Conservation (phyloP, 2,329 filamentous ascomycete species). For the Aspergillus fischeri region DNA sequence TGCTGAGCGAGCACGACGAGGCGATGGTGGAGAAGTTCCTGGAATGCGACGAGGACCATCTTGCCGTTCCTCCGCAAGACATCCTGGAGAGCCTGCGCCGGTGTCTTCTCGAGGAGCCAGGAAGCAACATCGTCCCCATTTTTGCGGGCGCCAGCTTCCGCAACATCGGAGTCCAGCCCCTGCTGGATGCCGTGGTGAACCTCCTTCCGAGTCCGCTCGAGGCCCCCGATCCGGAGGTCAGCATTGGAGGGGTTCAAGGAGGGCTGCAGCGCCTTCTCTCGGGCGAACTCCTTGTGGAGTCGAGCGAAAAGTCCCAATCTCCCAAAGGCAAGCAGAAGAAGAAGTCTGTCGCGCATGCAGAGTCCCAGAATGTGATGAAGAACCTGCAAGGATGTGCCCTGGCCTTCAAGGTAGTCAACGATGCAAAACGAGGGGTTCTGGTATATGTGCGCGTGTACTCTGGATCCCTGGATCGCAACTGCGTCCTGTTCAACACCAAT, state of each 20-base stretch:
- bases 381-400: constrained; percentile 67
- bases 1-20: constrained; percentile 85
- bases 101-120: constrained; percentile 59
- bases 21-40: constrained; percentile 79
- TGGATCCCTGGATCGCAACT: constrained; percentile 70
- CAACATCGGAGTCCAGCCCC: constrained; percentile 88
- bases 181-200: constrained; percentile 84
- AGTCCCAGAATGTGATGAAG: constrained; percentile 41
- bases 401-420: constrained; percentile 91
- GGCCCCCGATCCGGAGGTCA: constrained; percentile 73
- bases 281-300: constrained; percentile 42
- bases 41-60: constrained; percentile 68
- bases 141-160: constrained; percentile 90
- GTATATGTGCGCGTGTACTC: constrained; percentile 93
- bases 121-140: constrained; percentile 71
- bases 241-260: constrained; percentile 56
- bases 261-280: constrained; percentile 49
- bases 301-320: constrained; percentile 26
- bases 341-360: constrained; percentile 43
- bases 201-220: constrained; percentile 80
- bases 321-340: constrained; percentile 42
- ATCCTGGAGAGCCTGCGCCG: constrained; percentile 72
- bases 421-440: constrained; percentile 77
- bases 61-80: constrained; percentile 60
- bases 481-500: constrained; percentile 81